Base-by-base conservation (phyloP, 2,329 filamentous ascomycete genomes). In the Diaporthe vaccinii region DNA sequence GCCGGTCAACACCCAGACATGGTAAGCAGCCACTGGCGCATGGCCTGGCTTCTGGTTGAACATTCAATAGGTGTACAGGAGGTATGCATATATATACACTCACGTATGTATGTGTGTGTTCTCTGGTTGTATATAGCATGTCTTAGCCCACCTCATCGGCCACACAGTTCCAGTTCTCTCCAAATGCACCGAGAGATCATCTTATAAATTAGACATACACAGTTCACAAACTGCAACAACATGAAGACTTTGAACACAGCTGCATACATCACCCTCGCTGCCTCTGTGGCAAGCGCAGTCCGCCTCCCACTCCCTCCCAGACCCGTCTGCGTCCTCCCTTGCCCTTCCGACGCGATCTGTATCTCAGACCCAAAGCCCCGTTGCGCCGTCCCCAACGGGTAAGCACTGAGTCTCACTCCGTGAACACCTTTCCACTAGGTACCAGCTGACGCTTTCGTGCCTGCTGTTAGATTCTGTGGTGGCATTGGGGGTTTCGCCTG, bases 291-390 rank as follows among this genome's bases (percentile, higher is more conserved):
- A 15, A 22, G 34, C 46, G 49, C 65, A 28, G 9, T 15, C 36
- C 28, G 28, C 46, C 28, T 55, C 2, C 25, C 65, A n/a, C 10
- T n/a, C 15, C 41, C 25, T 6, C 61, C 62, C 9, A 28, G n/a
- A 10, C 31, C 58, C 15, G 10, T 22, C 49, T 72, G 69, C 57
- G 31, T 2, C 41, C 68, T 61, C 4, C 46, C 49, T 20, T 72
- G 69, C 31, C 49, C 67, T 25, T 71, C 73, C 17, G 25, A 31
- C 49, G n/a, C 59, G 17, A 53, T 76, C 17, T 76, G 73, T 58
- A 39, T 76, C 49, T 8, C 41, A 15, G 74, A 75, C 51, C 74
- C 74, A 2, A 44, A 22, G 34, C 59, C 74, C 22, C 58, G 74
- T 7, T 75, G 74, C 39, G 59, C 12, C 31, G 53, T 71, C 1